Percentiles rank a stretch among this genome's conserved stretches.
phyloP scores from a whole-genome alignment of 495 filamentous ascomycete genomes.

The Penicillium chermesinum region DNA sequence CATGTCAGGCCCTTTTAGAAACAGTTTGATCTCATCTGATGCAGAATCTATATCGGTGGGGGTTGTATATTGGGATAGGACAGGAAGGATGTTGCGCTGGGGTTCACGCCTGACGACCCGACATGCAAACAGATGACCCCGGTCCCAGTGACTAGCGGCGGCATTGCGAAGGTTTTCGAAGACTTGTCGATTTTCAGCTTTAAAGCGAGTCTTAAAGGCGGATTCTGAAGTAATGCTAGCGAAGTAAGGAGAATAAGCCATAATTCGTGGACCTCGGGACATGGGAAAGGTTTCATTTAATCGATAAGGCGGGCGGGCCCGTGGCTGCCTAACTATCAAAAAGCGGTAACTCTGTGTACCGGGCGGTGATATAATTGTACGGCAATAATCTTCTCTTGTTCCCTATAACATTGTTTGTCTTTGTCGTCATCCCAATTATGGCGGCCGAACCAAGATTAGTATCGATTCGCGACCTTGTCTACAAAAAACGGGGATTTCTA shows the following conservation, averaged over 20 bases:
- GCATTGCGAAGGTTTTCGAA: slow-evolving; percentile 3
- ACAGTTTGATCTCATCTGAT: slow-evolving; percentile 4
- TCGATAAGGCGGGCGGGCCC: too few relatives aligned
- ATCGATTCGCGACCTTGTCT: not conserved
- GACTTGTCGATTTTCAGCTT: slow-evolving; percentile 1
- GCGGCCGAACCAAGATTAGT: not conserved
- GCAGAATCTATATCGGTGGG: slow-evolving; percentile 7
- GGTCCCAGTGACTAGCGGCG: slow-evolving; percentile 11
- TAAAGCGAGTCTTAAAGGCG: slow-evolving; percentile 4
- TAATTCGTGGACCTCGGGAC: not conserved
- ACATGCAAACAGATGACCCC: slow-evolving; percentile 13
- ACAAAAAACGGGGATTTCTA: not conserved
- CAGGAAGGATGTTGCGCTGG: slow-evolving; percentile 6
- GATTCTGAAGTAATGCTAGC: slow-evolving; percentile 6
- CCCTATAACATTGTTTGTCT: too few relatives aligned
- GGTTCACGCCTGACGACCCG: slow-evolving; percentile 7
- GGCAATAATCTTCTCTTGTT: too few relatives aligned
- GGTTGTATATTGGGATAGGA: slow-evolving; percentile 6
- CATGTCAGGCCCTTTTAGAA: slow-evolving; percentile 8
- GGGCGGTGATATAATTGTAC: too few relatives aligned
- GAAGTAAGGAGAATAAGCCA: slow-evolving; percentile 9
- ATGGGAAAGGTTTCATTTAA: too few relatives aligned
- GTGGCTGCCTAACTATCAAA: too few relatives aligned
- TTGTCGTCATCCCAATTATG: not conserved
- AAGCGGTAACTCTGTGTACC: too few relatives aligned